These are phyloP conservation scores for Halophytophthora polymorphica DNA, from an alignment of 352 stramenopile species.

Conservation along the genomic window DNA sequence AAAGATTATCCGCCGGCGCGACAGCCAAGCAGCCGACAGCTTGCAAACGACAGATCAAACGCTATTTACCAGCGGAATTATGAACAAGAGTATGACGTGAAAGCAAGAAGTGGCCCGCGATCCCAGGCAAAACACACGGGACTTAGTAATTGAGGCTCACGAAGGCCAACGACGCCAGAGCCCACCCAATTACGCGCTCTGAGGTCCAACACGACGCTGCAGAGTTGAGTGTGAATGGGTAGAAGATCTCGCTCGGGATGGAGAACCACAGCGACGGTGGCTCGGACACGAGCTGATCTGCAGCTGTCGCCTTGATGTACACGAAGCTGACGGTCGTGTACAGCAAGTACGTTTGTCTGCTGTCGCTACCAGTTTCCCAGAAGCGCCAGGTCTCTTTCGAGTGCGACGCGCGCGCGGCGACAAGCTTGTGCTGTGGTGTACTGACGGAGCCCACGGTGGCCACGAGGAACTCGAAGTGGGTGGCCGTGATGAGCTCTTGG, in stretches of 20 bases:
- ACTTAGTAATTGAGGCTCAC: too few species aligned
- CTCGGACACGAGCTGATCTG: conserved; percentile 34
- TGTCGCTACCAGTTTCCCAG: conserved; percentile 17
- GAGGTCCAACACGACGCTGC: neutral
- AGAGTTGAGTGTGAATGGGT: conserved; percentile 38
- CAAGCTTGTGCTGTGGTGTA: conserved; percentile 41
- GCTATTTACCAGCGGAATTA: too few species aligned
- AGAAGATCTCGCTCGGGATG: conserved; percentile 54
- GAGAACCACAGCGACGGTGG: conserved; percentile 46
- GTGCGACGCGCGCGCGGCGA: conserved; percentile 33
- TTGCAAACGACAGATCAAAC: too few species aligned
- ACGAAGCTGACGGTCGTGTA: conserved; percentile 37
- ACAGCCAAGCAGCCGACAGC: too few species aligned
- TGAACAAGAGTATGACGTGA: too few species aligned
- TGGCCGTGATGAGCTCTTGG: conserved; percentile 18
- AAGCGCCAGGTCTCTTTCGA: conserved; percentile 33
- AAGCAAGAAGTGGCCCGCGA: too few species aligned
- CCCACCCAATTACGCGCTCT: neutral
- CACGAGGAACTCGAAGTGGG: conserved; percentile 46
- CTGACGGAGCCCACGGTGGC: conserved; percentile 21
- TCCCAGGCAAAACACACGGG: too few species aligned
- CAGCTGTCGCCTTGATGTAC: conserved; percentile 8
- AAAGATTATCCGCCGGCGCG: neutral
- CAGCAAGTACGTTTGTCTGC: conserved; percentile 25
- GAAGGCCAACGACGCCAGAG: neutral